Conservation (phyloP, 179 eudicot species). For the Corrigiola litoralis region DNA sequence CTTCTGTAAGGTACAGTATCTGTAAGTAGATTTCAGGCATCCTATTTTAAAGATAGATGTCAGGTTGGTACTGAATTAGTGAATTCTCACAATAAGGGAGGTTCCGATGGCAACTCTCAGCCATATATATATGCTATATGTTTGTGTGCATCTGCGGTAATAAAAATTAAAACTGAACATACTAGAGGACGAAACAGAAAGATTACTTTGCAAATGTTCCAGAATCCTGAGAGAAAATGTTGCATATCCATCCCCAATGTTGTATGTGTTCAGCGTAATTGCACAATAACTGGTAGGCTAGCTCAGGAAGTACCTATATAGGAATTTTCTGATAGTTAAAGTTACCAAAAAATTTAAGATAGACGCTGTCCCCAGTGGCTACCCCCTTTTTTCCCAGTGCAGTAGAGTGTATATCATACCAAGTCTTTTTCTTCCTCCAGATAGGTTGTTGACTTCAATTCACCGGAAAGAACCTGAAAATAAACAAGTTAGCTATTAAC, state of each 20-base stretch:
- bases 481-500: conserved; percentile 7
- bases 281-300: conserved; percentile 72
- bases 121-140: neutral
- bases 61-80: neutral
- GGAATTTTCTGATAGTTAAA: conserved; percentile 6
- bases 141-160: neutral
- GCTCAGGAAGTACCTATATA: conserved; percentile 79
- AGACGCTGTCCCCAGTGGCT: neutral
- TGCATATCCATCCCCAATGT: conserved; percentile 98
- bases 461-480: conserved; percentile 75
- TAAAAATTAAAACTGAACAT: neutral
- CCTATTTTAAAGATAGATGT: neutral
- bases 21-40: neutral
- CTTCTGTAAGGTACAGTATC: too few species aligned
- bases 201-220: conserved; percentile 72
- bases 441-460: conserved; percentile 65
- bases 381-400: neutral
- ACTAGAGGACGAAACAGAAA: neutral
- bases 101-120: neutral
- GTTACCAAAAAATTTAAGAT: neutral
- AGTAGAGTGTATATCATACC: conserved; percentile 39
- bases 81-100: neutral
- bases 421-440: conserved; percentile 73
- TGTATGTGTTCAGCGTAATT: conserved; percentile 69
- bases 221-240: conserved; percentile 52